Evolutionary conservation across 2,329 filamentous ascomycete genomes (phyloP).

Genomic region (Verticillium zaregamsianum): DNA sequence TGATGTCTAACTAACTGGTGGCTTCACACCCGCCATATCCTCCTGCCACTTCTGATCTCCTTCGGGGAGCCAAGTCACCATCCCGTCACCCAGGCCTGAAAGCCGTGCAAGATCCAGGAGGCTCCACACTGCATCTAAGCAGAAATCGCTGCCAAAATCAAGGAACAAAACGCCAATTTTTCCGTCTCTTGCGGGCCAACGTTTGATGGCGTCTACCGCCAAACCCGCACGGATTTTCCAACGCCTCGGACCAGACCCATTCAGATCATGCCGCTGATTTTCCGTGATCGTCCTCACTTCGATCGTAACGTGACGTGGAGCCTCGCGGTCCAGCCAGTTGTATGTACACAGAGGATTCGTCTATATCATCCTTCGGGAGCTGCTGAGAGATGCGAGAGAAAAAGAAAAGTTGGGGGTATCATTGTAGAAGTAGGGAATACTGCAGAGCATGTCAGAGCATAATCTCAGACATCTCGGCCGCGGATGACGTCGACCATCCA

Average conservation of each 20-base stretch:
- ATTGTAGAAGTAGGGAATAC: constrained; percentile 1
- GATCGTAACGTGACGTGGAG: not conserved
- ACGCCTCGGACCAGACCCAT: not conserved
- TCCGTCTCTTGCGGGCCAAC: not conserved
- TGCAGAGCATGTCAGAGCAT: not conserved
- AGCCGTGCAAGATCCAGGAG: not conserved
- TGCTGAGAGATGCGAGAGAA: not conserved
- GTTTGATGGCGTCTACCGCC: not conserved
- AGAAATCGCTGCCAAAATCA: not conserved
- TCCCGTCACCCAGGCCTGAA: not conserved
- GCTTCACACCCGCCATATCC: not conserved
- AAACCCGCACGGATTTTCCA: not conserved
- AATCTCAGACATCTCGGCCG: constrained; percentile 18
- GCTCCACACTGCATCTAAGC: not conserved
- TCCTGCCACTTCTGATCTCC: not conserved
- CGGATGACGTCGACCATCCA: constrained; percentile 49
- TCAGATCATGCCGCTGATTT: not conserved
- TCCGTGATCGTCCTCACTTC: not conserved
- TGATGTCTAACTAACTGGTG: not conserved
- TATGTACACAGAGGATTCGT: not conserved
- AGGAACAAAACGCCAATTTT: not conserved
- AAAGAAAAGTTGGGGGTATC: not conserved
- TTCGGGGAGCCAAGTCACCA: not conserved
- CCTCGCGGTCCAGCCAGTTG: not conserved
- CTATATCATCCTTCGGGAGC: not conserved